Conservation (phyloP, 1,284 basidiomycete species). For the Cutaneotrichosporon sp. region DNA sequence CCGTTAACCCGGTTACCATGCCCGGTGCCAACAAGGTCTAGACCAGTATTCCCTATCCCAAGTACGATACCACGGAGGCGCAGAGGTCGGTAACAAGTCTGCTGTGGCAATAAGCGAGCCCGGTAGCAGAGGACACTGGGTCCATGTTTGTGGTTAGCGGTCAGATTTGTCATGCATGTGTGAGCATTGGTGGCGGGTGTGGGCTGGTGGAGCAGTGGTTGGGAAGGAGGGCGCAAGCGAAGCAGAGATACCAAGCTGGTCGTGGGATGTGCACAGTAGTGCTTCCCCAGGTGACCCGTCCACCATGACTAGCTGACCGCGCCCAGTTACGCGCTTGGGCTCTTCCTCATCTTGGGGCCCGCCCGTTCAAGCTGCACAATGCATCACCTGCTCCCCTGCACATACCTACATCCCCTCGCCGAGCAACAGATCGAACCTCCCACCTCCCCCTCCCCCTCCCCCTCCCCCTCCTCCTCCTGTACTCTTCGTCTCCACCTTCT, state of each 20-base stretch:
- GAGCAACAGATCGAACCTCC: constrained; percentile 6
- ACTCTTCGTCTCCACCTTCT: not conserved
- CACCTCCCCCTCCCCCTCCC: not conserved
- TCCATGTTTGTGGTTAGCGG: not conserved
- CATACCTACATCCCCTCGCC: not conserved
- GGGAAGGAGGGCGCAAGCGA: not conserved
- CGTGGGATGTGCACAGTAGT: too few species aligned
- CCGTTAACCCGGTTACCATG: constrained; percentile 5
- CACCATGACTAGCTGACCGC: too few species aligned
- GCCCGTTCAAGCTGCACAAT: too few species aligned
- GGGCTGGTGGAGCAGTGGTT: not conserved
- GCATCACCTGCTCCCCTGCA: too few species aligned
- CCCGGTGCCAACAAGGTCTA: not conserved
- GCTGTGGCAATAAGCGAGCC: not conserved
- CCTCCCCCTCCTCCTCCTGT: not conserved
- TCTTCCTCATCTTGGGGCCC: too few species aligned
- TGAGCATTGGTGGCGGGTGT: not conserved
- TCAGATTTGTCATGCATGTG: not conserved
- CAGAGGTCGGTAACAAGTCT: not conserved
- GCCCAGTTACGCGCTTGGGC: too few species aligned
- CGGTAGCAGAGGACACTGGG: not conserved
- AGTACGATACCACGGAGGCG: constrained; percentile 1
- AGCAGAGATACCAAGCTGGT: not conserved
- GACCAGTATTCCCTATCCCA: not conserved
- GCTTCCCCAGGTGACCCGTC: too few species aligned